Conservation (phyloP, 2,329 filamentous ascomycete species). For the Polychaeton citri region DNA sequence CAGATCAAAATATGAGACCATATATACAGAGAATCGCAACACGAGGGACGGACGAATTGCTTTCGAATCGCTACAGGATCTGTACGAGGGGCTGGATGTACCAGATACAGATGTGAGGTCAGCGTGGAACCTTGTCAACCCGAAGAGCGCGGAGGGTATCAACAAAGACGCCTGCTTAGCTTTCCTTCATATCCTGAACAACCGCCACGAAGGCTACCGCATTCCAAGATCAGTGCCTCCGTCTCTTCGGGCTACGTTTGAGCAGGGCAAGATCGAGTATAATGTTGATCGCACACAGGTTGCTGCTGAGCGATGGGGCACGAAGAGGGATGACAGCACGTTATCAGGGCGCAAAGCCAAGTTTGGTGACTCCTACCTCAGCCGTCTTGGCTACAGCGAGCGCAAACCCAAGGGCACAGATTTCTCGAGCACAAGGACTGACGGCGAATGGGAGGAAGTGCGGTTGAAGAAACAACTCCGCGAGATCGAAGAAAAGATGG, state of each 20-base stretch:
- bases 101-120: constrained; percentile 70
- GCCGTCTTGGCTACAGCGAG: constrained; percentile 58
- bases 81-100: constrained; percentile 70
- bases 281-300: constrained; percentile 61
- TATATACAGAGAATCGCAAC: constrained; percentile 86
- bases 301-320: constrained; percentile 63
- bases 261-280: constrained; percentile 94
- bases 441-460: constrained; percentile 94
- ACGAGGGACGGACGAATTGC: constrained; percentile 56
- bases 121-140: constrained; percentile 96
- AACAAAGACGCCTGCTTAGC: constrained; percentile 91
- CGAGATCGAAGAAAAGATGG: constrained; percentile 79
- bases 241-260: constrained; percentile 80
- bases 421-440: constrained; percentile 63
- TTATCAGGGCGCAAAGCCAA: constrained; percentile 83
- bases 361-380: constrained; percentile 94
- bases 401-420: constrained; percentile 78
- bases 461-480: constrained; percentile 81
- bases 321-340: constrained; percentile 65
- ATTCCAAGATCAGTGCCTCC: constrained; percentile 86
- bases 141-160: constrained; percentile 65
- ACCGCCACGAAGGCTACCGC: constrained; percentile 86
- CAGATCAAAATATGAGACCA: constrained; percentile 90
- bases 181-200: constrained; percentile 93
- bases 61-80: constrained; percentile 66